phyloP scores from a whole-genome alignment of 768 basidiomycete species.

The Sistotremastrum niveocremeum region DNA sequence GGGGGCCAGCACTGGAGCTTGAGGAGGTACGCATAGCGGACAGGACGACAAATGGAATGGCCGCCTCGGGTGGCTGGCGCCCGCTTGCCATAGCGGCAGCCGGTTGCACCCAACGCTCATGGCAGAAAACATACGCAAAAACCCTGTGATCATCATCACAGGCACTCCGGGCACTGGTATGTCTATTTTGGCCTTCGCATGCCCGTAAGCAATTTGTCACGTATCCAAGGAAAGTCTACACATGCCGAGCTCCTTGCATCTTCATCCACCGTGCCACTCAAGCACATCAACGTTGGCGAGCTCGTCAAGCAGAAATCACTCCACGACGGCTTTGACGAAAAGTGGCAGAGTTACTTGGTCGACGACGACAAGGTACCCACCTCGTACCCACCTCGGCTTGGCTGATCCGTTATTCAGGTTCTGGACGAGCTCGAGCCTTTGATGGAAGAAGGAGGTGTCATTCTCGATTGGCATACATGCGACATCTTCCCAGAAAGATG shows the following conservation, averaged over 20 bases:
- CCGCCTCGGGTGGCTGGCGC: too few relatives aligned
- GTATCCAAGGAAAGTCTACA: slow-evolving; percentile 57
- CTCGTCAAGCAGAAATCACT: slow-evolving; percentile 73
- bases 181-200: slow-evolving; percentile 11
- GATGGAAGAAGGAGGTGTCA: slow-evolving; percentile 54
- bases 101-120: too few relatives aligned
- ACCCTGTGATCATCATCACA: slow-evolving; percentile 71
- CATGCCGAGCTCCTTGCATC: slow-evolving; percentile 75
- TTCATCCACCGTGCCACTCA: slow-evolving; percentile 54
- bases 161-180: slow-evolving; percentile 89
- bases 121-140: slow-evolving; percentile 10
- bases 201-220: neutral
- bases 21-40: too few relatives aligned
- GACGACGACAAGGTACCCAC: slow-evolving; percentile 85
- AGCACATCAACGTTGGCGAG: slow-evolving; percentile 84
- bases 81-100: too few relatives aligned
- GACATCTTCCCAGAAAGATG: slow-evolving; percentile 92
- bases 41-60: too few relatives aligned
- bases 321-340: slow-evolving; percentile 78
- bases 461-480: slow-evolving; percentile 93
- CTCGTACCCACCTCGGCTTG: too few relatives aligned
- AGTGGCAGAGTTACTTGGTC: slow-evolving; percentile 90
- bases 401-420: slow-evolving; percentile 34
- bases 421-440: slow-evolving; percentile 78
- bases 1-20: too few relatives aligned